phyloP scores from a whole-genome alignment of 2,329 filamentous ascomycete genomes.

The Aspergillus flavus region DNA sequence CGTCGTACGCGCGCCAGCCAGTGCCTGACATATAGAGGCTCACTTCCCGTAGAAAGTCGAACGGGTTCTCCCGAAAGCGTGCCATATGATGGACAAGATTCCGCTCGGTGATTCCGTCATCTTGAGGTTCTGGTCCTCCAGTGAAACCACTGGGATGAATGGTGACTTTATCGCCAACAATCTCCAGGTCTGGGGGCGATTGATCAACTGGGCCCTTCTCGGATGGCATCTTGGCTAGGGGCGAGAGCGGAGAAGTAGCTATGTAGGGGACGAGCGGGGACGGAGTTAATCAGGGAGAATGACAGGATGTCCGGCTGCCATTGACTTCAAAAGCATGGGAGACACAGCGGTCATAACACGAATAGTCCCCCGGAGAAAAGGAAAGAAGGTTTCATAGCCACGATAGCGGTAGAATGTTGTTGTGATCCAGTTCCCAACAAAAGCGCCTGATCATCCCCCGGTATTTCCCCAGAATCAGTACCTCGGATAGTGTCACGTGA shows the following conservation, averaged over 20 bases:
- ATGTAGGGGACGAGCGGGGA: not conserved
- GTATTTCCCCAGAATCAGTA: conserved; percentile 29
- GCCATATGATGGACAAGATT: conserved; percentile 72
- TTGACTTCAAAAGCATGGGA: conserved; percentile 5
- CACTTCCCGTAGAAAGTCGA: conserved; percentile 88
- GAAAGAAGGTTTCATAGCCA: not conserved
- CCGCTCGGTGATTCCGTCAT: conserved; percentile 52
- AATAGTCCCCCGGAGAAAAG: not conserved
- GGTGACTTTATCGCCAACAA: conserved; percentile 72
- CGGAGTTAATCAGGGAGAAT: conserved; percentile 7
- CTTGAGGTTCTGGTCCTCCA: conserved; percentile 36
- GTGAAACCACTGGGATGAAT: conserved; percentile 71
- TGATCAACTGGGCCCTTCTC: conserved; percentile 34
- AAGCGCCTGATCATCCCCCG: conserved; percentile 26
- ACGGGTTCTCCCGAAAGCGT: conserved; percentile 73
- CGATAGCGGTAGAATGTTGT: conserved; percentile 6
- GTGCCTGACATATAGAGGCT: conserved; percentile 89
- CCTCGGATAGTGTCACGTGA: conserved; percentile 26
- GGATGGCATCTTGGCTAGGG: conserved; percentile 31
- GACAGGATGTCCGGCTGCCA: conserved; percentile 5
- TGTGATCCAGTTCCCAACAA: conserved; percentile 26
- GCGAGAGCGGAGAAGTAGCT: conserved; percentile 2
- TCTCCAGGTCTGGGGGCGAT: conserved; percentile 74
- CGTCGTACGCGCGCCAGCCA: conserved; percentile 93
- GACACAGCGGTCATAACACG: conserved; percentile 6